phyloP scores from a whole-genome alignment of 108 stramenopile genomes.

The Cyclostephanos tholiformis region DNA sequence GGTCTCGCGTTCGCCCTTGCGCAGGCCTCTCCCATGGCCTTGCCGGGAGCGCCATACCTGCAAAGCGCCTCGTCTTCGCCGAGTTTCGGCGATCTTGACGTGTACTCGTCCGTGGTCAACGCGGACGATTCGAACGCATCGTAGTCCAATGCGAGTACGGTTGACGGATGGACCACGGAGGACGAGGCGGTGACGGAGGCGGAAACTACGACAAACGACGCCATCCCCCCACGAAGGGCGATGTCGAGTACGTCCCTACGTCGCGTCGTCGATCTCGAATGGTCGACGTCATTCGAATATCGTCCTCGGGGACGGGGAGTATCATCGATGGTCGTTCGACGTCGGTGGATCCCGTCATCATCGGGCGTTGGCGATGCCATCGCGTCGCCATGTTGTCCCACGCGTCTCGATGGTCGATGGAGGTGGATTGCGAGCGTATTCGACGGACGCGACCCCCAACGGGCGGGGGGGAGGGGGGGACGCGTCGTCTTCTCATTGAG shows the following conservation, averaged over 20 bases:
- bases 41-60: conserved; percentile 53
- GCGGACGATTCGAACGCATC: conserved; percentile 1
- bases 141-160: background rate
- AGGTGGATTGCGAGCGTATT: no score
- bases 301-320: background rate
- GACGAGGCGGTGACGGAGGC: background rate
- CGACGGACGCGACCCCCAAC: no score
- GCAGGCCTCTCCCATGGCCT: conserved; percentile 58
- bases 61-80: conserved; percentile 58
- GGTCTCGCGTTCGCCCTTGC: conserved; percentile 48
- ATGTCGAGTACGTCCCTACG: background rate
- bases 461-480: no score
- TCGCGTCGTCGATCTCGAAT: no score
- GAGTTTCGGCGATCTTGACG: conserved; percentile 24
- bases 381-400: no score
- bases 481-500: no score
- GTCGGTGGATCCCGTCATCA: background rate
- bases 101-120: conserved; percentile 20
- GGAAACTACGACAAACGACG: background rate
- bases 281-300: no score
- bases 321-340: background rate
- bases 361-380: no score
- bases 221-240: background rate
- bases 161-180: background rate
- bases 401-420: no score